A percentile compares a stretch with the other conserved stretches of the same genome.
phyloP scores from a whole-genome alignment of 2,329 filamentous ascomycete genomes.

The Ustulina deusta region DNA sequence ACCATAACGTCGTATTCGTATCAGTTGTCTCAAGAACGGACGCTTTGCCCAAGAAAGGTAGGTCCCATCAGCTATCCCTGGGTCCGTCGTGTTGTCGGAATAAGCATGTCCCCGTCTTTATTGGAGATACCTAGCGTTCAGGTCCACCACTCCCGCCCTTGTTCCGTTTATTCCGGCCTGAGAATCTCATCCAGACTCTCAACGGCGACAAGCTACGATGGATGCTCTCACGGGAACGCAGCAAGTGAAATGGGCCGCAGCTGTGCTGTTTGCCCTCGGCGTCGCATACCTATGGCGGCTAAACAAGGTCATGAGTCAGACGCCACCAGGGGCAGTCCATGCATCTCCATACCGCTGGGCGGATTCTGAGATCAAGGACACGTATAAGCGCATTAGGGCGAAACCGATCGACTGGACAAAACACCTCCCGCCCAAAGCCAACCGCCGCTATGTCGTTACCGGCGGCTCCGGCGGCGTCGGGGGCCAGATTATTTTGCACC shows the following conservation, averaged over 20 bases:
- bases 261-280: slow-evolving; percentile 38
- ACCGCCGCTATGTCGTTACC: slow-evolving; percentile 55
- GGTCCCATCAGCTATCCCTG: slow-evolving; percentile 13
- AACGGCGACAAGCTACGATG: slow-evolving; percentile 25
- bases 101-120: slow-evolving; percentile 22
- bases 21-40: background rate
- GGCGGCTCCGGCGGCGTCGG: slow-evolving; percentile 61
- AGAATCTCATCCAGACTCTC: slow-evolving; percentile 2
- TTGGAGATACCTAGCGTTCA: slow-evolving; percentile 1
- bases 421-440: slow-evolving; percentile 51
- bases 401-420: slow-evolving; percentile 48
- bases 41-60: slow-evolving; percentile 33
- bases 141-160: slow-evolving; percentile 7
- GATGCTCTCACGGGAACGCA: slow-evolving; percentile 32
- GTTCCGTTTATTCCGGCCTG: background rate
- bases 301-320: slow-evolving; percentile 50
- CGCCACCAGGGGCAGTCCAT: slow-evolving; percentile 48
- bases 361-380: slow-evolving; percentile 46
- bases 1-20: slow-evolving; percentile 34
- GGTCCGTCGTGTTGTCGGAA: slow-evolving; percentile 15
- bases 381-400: slow-evolving; percentile 50
- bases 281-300: slow-evolving; percentile 49
- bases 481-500: slow-evolving; percentile 61
- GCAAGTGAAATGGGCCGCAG: slow-evolving; percentile 34
- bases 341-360: slow-evolving; percentile 52